These are phyloP conservation scores for Saccharomyces pastorianus DNA, from an alignment of 1,139 yeast species.

Conservation along the genomic window DNA sequence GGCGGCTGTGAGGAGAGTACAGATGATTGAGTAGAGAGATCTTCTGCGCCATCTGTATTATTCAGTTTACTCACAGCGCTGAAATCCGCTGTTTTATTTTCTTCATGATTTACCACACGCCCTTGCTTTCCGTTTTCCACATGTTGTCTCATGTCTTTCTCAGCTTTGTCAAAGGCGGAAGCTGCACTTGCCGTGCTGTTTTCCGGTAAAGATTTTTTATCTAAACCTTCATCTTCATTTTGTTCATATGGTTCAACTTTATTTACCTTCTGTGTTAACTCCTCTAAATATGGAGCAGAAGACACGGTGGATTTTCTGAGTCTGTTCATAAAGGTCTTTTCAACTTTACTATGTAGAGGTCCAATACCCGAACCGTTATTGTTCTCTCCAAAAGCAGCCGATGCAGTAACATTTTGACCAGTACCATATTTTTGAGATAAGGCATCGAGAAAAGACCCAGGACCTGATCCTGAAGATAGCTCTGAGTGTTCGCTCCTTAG, in stretches of 20 bases:
- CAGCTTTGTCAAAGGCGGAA: not conserved
- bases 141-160: not conserved
- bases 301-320: slow-evolving; percentile 20
- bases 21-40: slow-evolving; percentile 9
- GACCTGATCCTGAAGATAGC: slow-evolving; percentile 11
- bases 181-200: not conserved
- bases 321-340: slow-evolving; percentile 27
- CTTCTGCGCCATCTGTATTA: slow-evolving; percentile 5
- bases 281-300: slow-evolving; percentile 42
- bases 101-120: not conserved
- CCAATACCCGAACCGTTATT: not conserved
- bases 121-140: not conserved
- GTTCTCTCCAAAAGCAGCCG: slow-evolving; percentile 1
- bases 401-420: slow-evolving; percentile 15
- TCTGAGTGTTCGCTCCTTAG: slow-evolving; percentile 7
- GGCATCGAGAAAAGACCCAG: slow-evolving; percentile 27
- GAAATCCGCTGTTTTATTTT: not conserved
- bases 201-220: not conserved
- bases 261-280: slow-evolving; percentile 46
- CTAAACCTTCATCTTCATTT: not conserved
- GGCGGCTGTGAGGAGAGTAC: slow-evolving; percentile 29
- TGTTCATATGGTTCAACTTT: slow-evolving; percentile 10
- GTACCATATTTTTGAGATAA: slow-evolving; percentile 30
- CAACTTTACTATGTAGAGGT: slow-evolving; percentile 7
- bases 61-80: no score